Conservation (phyloP, 2,329 filamentous ascomycete species). For the Phialophora chinensis region DNA sequence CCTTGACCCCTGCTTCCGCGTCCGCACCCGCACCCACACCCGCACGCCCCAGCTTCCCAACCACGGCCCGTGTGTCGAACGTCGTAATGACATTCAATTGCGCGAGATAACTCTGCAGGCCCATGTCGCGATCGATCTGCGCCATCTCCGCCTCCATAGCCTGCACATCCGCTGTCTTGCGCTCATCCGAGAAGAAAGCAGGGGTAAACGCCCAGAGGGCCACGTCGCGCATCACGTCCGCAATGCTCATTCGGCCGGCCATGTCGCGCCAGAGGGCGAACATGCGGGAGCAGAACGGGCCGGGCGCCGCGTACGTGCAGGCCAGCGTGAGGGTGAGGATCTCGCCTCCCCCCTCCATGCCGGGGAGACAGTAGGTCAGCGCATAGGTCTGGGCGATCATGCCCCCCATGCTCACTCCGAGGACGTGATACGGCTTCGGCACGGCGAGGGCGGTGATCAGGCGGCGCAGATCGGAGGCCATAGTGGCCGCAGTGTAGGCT, state of each 20-base stretch:
- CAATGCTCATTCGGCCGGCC: slow-evolving; percentile 18
- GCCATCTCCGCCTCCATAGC: slow-evolving; percentile 20
- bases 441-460: slow-evolving; percentile 15
- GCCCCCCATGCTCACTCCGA: slow-evolving; percentile 29
- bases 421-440: slow-evolving; percentile 21
- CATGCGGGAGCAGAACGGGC: slow-evolving; percentile 28
- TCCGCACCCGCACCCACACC: too few species aligned
- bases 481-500: slow-evolving; percentile 19
- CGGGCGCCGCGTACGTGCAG: slow-evolving; percentile 29
- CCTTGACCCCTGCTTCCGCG: too few species aligned
- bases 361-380: slow-evolving; percentile 9
- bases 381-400: slow-evolving; percentile 31
- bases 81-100: slow-evolving; percentile 28
- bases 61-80: slow-evolving; percentile 19
- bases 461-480: slow-evolving; percentile 24
- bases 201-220: slow-evolving; percentile 28
- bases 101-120: slow-evolving; percentile 22
- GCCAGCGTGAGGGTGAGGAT: slow-evolving; percentile 23
- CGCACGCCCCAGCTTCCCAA: slow-evolving; percentile 4
- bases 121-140: slow-evolving; percentile 21
- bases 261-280: slow-evolving; percentile 30
- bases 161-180: background rate
- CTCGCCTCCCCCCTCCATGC: slow-evolving; percentile 1
- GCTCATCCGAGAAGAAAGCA: slow-evolving; percentile 18
- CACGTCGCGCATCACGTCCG: slow-evolving; percentile 28